Evolutionary conservation across 306 rosid species (phyloP).

Genomic region (Erythrophleum fordii): DNA sequence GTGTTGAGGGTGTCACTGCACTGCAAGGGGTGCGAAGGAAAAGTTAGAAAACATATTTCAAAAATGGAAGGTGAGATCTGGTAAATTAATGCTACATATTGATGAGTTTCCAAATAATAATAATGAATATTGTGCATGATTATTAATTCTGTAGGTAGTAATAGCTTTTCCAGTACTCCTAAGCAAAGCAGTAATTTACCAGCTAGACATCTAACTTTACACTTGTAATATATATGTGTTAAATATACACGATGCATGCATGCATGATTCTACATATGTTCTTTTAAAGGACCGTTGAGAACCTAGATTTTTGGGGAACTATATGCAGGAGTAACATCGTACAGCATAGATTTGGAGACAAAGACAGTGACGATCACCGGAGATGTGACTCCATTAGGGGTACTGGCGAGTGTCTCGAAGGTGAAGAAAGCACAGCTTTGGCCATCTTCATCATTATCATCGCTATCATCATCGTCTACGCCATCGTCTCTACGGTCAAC

Average conservation of each 20-base stretch:
- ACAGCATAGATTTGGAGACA: conserved; percentile 68
- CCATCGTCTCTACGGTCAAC: conserved; percentile 54
- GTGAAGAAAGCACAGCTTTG: conserved; percentile 89
- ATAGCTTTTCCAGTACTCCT: neutral
- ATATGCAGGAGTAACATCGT: conserved; percentile 84
- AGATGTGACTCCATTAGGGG: conserved; percentile 71
- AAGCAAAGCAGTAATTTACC: no score
- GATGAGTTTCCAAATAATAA: neutral
- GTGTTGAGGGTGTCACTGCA: conserved; percentile 80
- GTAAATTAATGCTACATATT: neutral
- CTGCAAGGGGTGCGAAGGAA: conserved; percentile 91
- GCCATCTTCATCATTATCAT: conserved; percentile 49
- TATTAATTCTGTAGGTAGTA: neutral
- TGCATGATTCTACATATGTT: neutral
- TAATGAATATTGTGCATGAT: neutral
- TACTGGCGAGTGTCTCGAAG: conserved; percentile 75
- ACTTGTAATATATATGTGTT: neutral
- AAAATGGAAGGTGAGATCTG: conserved; percentile 81
- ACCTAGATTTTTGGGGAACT: neutral
- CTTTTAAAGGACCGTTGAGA: neutral
- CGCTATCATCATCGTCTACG: conserved; percentile 36
- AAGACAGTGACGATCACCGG: conserved; percentile 87
- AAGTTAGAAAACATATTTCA: conserved; percentile 77
- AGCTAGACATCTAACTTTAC: neutral
- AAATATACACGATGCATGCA: neutral